Conservation (phyloP, 2,329 filamentous ascomycete genomes). For the Ceratocystis diversiconidia region DNA sequence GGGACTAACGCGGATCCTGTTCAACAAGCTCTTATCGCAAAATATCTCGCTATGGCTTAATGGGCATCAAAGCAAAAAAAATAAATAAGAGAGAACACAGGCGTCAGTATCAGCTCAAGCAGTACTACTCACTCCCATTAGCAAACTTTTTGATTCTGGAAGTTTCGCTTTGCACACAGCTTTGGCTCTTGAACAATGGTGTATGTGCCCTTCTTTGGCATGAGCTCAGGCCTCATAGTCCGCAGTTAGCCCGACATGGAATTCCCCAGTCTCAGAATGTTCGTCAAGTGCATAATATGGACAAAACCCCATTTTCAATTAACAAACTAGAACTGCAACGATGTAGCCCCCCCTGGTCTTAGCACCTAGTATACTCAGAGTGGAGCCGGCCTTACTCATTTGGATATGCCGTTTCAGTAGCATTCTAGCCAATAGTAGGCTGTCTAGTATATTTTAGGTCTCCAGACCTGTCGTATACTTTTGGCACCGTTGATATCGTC, state of each 20-base stretch:
- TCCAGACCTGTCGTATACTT: not conserved
- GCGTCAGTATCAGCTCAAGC: not conserved
- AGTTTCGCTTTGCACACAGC: not conserved
- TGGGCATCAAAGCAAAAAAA: not conserved
- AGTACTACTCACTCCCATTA: not conserved
- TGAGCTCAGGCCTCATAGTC: not conserved
- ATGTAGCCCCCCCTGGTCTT: not conserved
- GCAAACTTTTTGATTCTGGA: not conserved
- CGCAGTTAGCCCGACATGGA: not conserved
- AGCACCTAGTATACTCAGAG: not conserved
- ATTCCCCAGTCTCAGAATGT: not conserved
- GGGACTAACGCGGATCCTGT: not conserved
- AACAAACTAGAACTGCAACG: not conserved
- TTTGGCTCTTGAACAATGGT: not conserved
- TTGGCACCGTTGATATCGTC: not conserved
- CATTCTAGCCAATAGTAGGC: not conserved
- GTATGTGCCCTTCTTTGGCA: not conserved
- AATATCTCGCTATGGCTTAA: not conserved
- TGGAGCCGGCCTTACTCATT: not conserved
- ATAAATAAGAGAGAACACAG: not conserved
- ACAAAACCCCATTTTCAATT: not conserved
- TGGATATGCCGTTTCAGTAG: not conserved
- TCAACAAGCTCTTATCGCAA: not conserved
- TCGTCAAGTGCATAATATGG: not conserved
- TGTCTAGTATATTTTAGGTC: not conserved